Conservation (phyloP, 176 grass and related monocot genomes). For the Rhynchospora breviuscula region DNA sequence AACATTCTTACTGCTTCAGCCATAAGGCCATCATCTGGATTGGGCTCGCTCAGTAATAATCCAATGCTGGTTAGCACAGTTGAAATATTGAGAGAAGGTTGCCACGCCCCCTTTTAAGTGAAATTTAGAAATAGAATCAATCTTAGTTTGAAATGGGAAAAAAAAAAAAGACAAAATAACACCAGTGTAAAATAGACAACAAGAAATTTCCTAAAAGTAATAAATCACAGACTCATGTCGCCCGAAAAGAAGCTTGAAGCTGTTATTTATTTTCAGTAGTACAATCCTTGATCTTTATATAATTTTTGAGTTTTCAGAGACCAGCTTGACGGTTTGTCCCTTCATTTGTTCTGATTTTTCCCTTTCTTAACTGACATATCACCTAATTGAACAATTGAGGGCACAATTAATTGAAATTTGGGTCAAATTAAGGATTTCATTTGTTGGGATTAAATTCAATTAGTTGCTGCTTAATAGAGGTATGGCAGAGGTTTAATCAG, state of each 20-base stretch:
- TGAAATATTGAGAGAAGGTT: conserved; percentile 81
- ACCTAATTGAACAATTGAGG: neutral
- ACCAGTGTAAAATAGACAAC: neutral
- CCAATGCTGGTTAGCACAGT: conserved; percentile 76
- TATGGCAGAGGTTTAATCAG: neutral
- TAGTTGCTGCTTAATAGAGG: neutral
- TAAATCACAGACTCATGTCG: neutral
- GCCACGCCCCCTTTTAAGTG: conserved; percentile 65
- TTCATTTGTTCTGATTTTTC: neutral
- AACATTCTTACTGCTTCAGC: conserved; percentile 72
- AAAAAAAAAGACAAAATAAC: neutral
- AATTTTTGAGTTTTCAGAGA: neutral
- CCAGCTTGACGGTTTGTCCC: neutral
- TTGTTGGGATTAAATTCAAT: neutral
- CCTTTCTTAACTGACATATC: neutral
- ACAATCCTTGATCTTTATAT: neutral
- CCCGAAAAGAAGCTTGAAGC: neutral
- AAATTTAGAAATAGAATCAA: conserved; percentile 17
- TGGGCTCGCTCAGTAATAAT: conserved; percentile 64
- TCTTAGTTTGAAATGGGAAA: neutral
- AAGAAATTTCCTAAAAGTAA: neutral
- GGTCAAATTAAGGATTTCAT: neutral
- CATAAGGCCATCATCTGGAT: conserved; percentile 86
- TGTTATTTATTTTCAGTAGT: neutral
- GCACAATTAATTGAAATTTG: neutral